phyloP scores from a whole-genome alignment of 331 rosid genomes.

The Dryas integrifolia region DNA sequence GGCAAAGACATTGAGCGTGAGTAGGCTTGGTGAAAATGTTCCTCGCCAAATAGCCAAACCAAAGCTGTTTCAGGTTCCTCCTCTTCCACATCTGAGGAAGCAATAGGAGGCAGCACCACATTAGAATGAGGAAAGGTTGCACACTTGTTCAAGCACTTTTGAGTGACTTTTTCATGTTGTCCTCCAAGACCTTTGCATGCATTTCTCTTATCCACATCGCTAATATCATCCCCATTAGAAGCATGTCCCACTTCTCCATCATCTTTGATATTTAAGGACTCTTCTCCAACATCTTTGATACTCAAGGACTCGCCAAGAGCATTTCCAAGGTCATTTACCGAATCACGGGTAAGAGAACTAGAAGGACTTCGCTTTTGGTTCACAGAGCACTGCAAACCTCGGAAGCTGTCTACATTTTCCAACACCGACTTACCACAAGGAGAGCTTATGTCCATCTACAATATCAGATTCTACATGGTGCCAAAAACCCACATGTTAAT shows the following conservation, averaged over 20 bases:
- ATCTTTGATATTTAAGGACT: slow-evolving; percentile 37
- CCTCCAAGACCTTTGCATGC: slow-evolving; percentile 4
- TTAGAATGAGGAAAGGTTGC: slow-evolving; percentile 47
- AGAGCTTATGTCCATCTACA: slow-evolving; percentile 53
- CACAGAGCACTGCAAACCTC: slow-evolving; percentile 33
- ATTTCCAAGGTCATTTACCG: slow-evolving; percentile 42
- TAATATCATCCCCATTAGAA: slow-evolving; percentile 13
- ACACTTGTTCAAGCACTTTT: slow-evolving; percentile 32
- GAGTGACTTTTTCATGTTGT: slow-evolving; percentile 2
- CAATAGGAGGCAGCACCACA: slow-evolving; percentile 23
- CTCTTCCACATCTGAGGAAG: slow-evolving; percentile 30
- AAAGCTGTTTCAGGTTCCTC: slow-evolving; percentile 31
- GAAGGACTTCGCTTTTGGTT: slow-evolving; percentile 28
- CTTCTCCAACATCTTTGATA: slow-evolving; percentile 34
- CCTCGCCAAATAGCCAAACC: slow-evolving; percentile 27
- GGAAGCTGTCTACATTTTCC: slow-evolving; percentile 25
- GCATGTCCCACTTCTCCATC: slow-evolving; percentile 28
- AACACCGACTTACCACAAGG: slow-evolving; percentile 27
- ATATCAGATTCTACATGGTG: slow-evolving; percentile 35
- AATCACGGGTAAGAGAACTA: slow-evolving; percentile 15
- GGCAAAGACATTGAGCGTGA: slow-evolving; percentile 46
- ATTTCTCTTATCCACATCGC: slow-evolving; percentile 21
- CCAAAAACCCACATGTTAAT: slow-evolving; percentile 17
- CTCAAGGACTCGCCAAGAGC: slow-evolving; percentile 39
- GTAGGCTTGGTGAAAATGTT: slow-evolving; percentile 31